phyloP scores from a whole-genome alignment of 306 rosid species.

The Carpinus viminea region DNA sequence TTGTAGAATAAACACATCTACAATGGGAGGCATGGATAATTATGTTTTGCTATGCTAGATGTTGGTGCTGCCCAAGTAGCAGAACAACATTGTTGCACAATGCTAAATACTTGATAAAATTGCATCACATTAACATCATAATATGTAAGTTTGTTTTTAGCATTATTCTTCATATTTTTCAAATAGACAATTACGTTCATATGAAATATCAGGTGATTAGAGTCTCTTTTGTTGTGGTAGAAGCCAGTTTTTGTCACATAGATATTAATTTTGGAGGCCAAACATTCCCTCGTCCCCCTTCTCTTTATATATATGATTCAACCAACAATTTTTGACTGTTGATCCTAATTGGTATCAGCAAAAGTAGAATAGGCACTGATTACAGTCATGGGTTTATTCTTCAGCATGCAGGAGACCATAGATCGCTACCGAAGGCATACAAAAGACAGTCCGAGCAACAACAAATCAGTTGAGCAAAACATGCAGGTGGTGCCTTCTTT shows the following conservation, averaged over 20 bases:
- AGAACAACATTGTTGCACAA: too few species aligned
- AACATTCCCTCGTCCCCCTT: neutral
- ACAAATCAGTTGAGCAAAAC: conserved; percentile 45
- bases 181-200: neutral
- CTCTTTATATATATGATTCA: neutral
- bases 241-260: neutral
- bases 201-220: neutral
- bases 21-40: neutral
- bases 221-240: neutral
- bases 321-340: neutral
- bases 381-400: neutral
- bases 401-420: conserved; percentile 59
- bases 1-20: neutral
- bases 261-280: neutral
- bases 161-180: too few species aligned
- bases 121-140: neutral
- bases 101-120: neutral
- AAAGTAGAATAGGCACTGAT: neutral
- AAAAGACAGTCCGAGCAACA: conserved; percentile 31
- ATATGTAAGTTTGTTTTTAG: too few species aligned
- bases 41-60: neutral
- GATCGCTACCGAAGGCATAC: conserved; percentile 63
- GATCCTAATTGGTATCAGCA: neutral
- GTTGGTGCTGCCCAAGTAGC: too few species aligned
- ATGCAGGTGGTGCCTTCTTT: conserved; percentile 47